phyloP scores from a whole-genome alignment of 306 rosid genomes.

The Cucumis sativus region DNA sequence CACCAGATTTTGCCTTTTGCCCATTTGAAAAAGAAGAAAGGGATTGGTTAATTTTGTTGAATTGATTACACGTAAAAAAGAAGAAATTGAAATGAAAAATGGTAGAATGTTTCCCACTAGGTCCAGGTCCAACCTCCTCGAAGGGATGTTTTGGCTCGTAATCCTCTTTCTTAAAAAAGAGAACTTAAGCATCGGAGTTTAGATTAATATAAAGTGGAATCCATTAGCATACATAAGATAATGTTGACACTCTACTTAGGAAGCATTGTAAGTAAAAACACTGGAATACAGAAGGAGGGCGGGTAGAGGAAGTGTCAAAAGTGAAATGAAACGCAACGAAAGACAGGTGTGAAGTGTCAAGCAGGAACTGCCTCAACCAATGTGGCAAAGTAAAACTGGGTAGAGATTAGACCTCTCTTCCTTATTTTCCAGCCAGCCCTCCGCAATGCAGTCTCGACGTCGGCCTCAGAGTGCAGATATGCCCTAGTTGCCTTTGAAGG shows the following conservation, averaged over 20 bases:
- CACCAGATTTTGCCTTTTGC: too few relatives aligned
- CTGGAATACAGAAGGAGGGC: too few relatives aligned
- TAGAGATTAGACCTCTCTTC: conserved; percentile 63
- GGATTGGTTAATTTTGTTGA: too few relatives aligned
- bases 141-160: not conserved
- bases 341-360: not conserved
- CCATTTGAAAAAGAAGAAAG: too few relatives aligned
- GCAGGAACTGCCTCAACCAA: conserved; percentile 90
- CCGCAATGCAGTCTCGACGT: conserved; percentile 62
- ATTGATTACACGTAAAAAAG: too few relatives aligned
- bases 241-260: not conserved
- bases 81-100: too few relatives aligned
- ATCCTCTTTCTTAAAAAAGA: not conserved
- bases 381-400: conserved; percentile 85
- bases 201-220: not conserved
- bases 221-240: not conserved
- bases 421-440: conserved; percentile 81
- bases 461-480: conserved; percentile 83
- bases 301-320: not conserved
- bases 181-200: not conserved
- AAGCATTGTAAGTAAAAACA: not conserved
- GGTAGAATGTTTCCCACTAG: too few relatives aligned
- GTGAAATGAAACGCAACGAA: not conserved
- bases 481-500: conserved; percentile 97
- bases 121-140: too few relatives aligned